Evolutionary conservation across 805 yeast genomes (phyloP).

Genomic region (Candida coleopterorum): DNA sequence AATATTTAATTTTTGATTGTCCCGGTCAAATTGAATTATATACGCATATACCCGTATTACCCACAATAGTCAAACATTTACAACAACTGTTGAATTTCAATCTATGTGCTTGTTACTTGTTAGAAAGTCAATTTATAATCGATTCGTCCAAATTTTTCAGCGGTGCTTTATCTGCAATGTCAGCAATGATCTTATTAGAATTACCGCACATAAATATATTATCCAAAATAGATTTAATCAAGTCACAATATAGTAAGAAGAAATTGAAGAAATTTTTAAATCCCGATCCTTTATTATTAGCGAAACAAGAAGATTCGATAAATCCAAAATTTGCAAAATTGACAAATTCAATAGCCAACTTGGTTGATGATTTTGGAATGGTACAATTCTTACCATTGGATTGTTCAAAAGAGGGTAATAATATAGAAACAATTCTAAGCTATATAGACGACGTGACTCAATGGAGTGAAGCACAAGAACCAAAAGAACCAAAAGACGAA

Average conservation of each 20-base stretch:
- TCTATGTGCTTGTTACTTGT: conserved; percentile 84
- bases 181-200: conserved; percentile 93
- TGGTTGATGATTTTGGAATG: conserved; percentile 98
- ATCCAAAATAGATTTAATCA: conserved; percentile 81
- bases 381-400: conserved; percentile 93
- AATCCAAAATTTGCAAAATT: conserved; percentile 63
- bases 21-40: conserved; percentile 96
- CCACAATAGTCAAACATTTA: conserved; percentile 81
- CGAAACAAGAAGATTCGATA: conserved; percentile 37
- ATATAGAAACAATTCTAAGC: conserved; percentile 77
- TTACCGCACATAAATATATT: conserved; percentile 90
- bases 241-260: conserved; percentile 69
- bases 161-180: conserved; percentile 96
- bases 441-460: conserved; percentile 96
- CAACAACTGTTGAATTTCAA: conserved; percentile 76
- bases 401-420: conserved; percentile 59
- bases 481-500: conserved; percentile 89
- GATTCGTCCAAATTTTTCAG: conserved; percentile 91
- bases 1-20: conserved; percentile 89
- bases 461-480: conserved; percentile 96
- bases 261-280: conserved; percentile 79
- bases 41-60: conserved; percentile 90
- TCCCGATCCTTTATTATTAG: conserved; percentile 82
- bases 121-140: conserved; percentile 91
- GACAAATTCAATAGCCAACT: conserved; percentile 77